Base-by-base conservation (phyloP, 2,329 filamentous ascomycete genomes). In the Pseudovirgaria hyperparasitica region DNA sequence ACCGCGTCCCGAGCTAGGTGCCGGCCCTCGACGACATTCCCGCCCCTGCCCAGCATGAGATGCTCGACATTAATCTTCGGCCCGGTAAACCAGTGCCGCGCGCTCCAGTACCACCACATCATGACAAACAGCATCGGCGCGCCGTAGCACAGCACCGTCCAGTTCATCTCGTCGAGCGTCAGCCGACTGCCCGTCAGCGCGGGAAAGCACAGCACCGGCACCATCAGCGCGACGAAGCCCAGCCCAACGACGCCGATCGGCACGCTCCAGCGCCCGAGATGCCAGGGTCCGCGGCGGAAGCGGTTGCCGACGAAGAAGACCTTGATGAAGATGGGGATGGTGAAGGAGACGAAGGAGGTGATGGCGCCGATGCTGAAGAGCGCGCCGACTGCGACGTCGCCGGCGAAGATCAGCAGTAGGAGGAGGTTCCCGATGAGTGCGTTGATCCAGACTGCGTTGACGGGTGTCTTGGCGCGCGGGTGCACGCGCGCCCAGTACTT, bases 401-500 rank as follows among this genome's bases (percentile, higher is more conserved):
- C 75, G 1, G 65, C 73, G 34, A 82, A 75, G 24, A 81, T 70
- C 3, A 82, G 63, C 1, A 80, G 57, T 16, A 73, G 60, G 33
- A 73, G 60, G 2, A 73, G 30, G 18, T 71, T 66, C 1, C 74
- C 75, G 16, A 81, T 59, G 3, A 51, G 37, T 21, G 62, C 62
- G 40, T 80, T 79, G 46, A 78, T 63, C 65, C 76, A 73, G 8
- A 80, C 76, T 0, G 76, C 74, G 42, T 79, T 80, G 26, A 79
- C 74, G 0, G 76, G 76, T 1, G 76, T 81, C 27, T 63, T 52
- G 2, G 76, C 81, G 39, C 52, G 44, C 2, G 43, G 40, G 50
- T 81, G 75, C 26, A 81, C 73, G 14, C 54, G 44, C 40, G 69
- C 71, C 59, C 72, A 74, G 40, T 63, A 60, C 1, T 51, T 52